These are phyloP conservation scores for Arachis monticola DNA, from an alignment of 331 rosid genomes.

Conservation along the genomic window DNA sequence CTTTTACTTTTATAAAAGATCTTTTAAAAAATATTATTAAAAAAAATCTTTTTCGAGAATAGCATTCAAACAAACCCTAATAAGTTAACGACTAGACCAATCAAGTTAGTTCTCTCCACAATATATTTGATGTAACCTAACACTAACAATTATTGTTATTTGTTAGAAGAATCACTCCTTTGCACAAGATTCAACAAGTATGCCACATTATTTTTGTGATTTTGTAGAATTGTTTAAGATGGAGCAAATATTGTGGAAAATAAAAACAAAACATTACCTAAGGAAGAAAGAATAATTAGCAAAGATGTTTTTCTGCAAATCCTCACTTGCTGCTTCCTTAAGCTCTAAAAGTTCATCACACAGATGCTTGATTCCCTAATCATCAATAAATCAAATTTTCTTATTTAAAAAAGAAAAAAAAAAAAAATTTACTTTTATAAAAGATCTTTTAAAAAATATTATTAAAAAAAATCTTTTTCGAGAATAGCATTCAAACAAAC, in stretches of 20 bases:
- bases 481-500: no score
- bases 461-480: no score
- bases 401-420: no score
- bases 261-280: conserved; percentile 48
- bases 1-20: no score
- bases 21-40: no score
- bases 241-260: neutral
- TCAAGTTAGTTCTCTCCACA: no score
- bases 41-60: no score
- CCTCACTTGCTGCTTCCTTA: conserved; percentile 62
- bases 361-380: conserved; percentile 75
- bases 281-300: conserved; percentile 64
- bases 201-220: neutral
- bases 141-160: neutral
- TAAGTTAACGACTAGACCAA: no score
- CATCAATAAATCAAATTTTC: neutral
- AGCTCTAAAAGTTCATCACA: conserved; percentile 78
- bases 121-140: neutral
- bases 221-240: neutral
- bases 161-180: neutral
- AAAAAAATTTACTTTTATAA: no score
- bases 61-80: no score
- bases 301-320: conserved; percentile 54
- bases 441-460: no score
- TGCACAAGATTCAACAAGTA: neutral